Evolutionary conservation across 2,329 filamentous ascomycete species (phyloP), one percentile per base, ranked within the genome.

Genomic region (Colletotrichum sp.): DNA sequence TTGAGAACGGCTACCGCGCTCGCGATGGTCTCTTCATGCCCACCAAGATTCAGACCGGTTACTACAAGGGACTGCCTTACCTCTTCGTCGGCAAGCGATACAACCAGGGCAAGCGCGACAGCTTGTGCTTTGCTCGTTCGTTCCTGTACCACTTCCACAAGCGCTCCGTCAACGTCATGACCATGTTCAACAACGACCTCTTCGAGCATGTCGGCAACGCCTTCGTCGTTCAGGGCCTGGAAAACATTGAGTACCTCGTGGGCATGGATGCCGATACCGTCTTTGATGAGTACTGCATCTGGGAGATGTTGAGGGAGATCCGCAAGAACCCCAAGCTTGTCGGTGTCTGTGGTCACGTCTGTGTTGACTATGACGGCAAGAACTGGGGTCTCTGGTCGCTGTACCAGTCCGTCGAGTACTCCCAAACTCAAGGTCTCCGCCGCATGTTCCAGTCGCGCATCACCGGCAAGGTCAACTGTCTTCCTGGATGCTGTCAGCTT

Each of bases 71-170:
- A 2, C 77, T 88, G 0, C 87, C 87, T 0, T 89, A 86, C 71
- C 81, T 88, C 34, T 86, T 88, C 71, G 86, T 89, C 48, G 86
- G 88, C 62, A 89, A 89, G 78, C 82, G 85, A 16, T 85, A 88
- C 79, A 89, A 88, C 79, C 86, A 88, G 76, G 87, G 87, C 43
- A 89, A 89, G 79, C 83, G 87, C 3, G 88, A 89, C 78, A 87
- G 87, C 64, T 79, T 89, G 56, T 88, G 88, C 77, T 85, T 89
- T n/a, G 85, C 84, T 3, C 86, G 88, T 0, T 89, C 87, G 1
- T 86, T 89, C 60, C 79, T 89, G 7, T 86, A 87, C 77, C 86
- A 89, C 77, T 89, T 86, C 83, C 86, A 88, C 76, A 79, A 83
- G 64, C 85, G 87, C 6, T 83, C 84, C 3, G 81, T 84, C 58